Percentiles rank a stretch among this genome's conserved stretches.
Conservation (phyloP, 768 basidiomycete genomes). For the Galerina marginata region DNA sequence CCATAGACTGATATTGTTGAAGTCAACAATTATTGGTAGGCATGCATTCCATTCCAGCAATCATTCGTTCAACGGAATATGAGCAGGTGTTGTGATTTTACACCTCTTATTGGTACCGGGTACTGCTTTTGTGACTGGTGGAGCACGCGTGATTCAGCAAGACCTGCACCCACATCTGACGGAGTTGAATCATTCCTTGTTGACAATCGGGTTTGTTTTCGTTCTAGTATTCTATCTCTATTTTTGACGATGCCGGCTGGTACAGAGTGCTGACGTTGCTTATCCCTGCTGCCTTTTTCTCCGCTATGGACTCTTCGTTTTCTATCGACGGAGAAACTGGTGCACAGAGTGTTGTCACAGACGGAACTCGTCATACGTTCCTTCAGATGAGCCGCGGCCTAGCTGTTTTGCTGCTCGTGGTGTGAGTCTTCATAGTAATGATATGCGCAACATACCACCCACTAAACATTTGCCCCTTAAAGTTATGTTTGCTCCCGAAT, state of each 20-base stretch:
- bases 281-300: constrained; percentile 72
- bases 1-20: constrained; percentile 61
- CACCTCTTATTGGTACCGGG: constrained; percentile 77
- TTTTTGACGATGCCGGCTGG: background rate
- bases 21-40: constrained; percentile 72
- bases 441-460: background rate
- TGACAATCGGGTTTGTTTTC: constrained; percentile 65
- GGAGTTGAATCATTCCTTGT: constrained; percentile 70
- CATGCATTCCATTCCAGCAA: background rate
- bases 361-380: constrained; percentile 49
- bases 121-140: constrained; percentile 71
- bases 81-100: constrained; percentile 69
- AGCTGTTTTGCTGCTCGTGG: constrained; percentile 62
- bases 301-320: constrained; percentile 46
- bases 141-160: constrained; percentile 70
- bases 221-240: background rate
- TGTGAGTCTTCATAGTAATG: constrained; percentile 44
- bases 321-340: constrained; percentile 12
- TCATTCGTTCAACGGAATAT: background rate
- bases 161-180: constrained; percentile 68
- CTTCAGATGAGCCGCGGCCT: constrained; percentile 70
- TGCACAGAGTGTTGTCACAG: constrained; percentile 34
- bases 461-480: background rate
- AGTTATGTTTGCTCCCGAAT: constrained; percentile 73
- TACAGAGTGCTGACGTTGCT: constrained; percentile 65